A percentile compares a stretch with the other conserved stretches of the same genome.
Evolutionary conservation across 2,329 filamentous ascomycete species (phyloP).

Genomic region (Penicillium sp.): DNA sequence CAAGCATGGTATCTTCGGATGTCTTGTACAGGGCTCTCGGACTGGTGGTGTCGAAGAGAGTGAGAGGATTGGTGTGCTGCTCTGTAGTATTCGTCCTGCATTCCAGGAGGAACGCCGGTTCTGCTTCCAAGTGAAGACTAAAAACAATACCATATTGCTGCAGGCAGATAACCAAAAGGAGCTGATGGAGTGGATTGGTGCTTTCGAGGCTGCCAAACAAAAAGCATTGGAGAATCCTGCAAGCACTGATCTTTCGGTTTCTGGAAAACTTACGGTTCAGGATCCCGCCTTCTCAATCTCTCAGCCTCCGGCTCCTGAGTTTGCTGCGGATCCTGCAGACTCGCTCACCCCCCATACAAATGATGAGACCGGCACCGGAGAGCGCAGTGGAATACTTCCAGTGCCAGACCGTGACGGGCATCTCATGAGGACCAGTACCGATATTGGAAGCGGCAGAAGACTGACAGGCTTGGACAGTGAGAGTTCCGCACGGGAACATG

Average conservation of each 20-base stretch:
- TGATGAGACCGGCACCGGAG: slow-evolving; percentile 56
- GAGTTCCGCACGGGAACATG: slow-evolving; percentile 66
- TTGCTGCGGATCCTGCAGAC: slow-evolving; percentile 76
- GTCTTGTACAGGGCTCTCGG: slow-evolving; percentile 77
- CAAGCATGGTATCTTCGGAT: slow-evolving; percentile 93
- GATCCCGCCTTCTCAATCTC: slow-evolving; percentile 89
- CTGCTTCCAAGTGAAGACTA: slow-evolving; percentile 98
- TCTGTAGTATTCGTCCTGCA: slow-evolving; percentile 89
- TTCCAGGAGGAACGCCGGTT: slow-evolving; percentile 91
- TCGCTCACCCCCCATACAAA: slow-evolving; percentile 57
- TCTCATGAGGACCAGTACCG: slow-evolving; percentile 67
- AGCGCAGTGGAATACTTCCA: slow-evolving; percentile 65
- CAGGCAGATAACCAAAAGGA: slow-evolving; percentile 91
- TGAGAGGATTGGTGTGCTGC: slow-evolving; percentile 89
- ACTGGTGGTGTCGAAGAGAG: slow-evolving; percentile 87
- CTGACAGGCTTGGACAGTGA: slow-evolving; percentile 58
- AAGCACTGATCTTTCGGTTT: slow-evolving; percentile 49
- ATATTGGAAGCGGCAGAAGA: slow-evolving; percentile 56
- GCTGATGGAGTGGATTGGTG: slow-evolving; percentile 89
- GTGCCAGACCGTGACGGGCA: slow-evolving; percentile 62
- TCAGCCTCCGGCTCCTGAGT: slow-evolving; percentile 82
- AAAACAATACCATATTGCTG: slow-evolving; percentile 82
- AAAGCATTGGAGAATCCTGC: slow-evolving; percentile 76
- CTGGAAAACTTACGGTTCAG: slow-evolving; percentile 46
- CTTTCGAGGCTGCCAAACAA: slow-evolving; percentile 92